A percentile compares a stretch with the other conserved stretches of the same genome.
These are phyloP conservation scores for Penicillium diatomitis DNA, from an alignment of 495 filamentous ascomycete genomes.

Conservation along the genomic window DNA sequence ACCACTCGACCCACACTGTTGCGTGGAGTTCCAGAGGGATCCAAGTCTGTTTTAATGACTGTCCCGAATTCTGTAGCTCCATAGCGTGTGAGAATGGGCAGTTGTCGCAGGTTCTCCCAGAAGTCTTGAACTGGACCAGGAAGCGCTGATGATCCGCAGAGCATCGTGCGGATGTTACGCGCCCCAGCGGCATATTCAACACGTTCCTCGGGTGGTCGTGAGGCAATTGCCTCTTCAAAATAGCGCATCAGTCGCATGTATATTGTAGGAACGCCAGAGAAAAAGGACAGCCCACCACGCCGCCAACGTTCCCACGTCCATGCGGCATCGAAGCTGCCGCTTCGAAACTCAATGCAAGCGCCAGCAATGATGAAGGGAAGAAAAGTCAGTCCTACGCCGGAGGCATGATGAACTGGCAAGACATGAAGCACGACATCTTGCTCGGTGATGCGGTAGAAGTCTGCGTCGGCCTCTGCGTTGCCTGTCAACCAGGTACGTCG, in stretches of 20 bases:
- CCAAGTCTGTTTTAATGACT: constrained; percentile 33
- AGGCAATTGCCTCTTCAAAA: constrained; percentile 26
- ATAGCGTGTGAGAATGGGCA: constrained; percentile 36
- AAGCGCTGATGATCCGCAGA: constrained; percentile 39
- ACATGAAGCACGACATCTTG: constrained; percentile 26
- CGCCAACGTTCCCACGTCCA: constrained; percentile 46
- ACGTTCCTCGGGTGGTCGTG: constrained; percentile 11
- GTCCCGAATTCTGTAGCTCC: constrained; percentile 41
- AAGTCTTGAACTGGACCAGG: constrained; percentile 38
- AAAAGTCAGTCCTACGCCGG: constrained; percentile 37
- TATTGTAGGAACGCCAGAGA: constrained; percentile 43
- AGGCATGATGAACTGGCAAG: constrained; percentile 41
- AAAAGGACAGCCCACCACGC: constrained; percentile 32
- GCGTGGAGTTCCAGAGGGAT: constrained; percentile 21
- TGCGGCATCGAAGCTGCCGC: constrained; percentile 32
- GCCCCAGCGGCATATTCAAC: constrained; percentile 30
- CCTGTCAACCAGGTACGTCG: constrained; percentile 20
- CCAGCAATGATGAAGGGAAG: constrained; percentile 36
- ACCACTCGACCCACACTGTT: constrained; percentile 35
- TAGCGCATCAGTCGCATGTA: constrained; percentile 42
- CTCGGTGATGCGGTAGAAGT: constrained; percentile 19
- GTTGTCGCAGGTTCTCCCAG: constrained; percentile 32
- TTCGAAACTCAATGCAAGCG: constrained; percentile 37
- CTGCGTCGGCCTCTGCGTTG: constrained; percentile 19
- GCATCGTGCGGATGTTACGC: constrained; percentile 27